These are phyloP conservation scores for Dillenia suffruticosa DNA, from an alignment of 164 flowering plant genomes.

Conservation along the genomic window DNA sequence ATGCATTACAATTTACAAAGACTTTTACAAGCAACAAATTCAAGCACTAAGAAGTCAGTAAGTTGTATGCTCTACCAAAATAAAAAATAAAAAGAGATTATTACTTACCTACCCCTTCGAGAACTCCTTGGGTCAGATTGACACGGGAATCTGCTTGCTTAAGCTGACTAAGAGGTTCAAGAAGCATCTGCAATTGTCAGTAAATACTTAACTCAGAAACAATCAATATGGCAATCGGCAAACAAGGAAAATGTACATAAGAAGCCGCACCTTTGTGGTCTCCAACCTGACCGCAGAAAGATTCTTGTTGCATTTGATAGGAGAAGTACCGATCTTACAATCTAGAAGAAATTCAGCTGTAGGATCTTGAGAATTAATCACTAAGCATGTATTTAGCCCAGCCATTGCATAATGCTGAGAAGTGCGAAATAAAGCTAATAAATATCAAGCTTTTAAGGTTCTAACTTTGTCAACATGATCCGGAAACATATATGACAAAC, in stretches of 20 bases:
- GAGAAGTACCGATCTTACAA: conserved; percentile 75
- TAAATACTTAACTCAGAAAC: not conserved
- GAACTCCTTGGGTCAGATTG: conserved; percentile 85
- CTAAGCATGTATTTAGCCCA: conserved; percentile 78
- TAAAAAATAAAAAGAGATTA: conserved; percentile 5
- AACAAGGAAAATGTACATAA: not conserved
- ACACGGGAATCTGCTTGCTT: conserved; percentile 82
- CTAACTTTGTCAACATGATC: no score
- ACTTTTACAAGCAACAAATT: conserved; percentile 5
- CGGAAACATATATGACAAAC: no score
- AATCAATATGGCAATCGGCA: conserved; percentile 8
- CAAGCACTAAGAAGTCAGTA: not conserved
- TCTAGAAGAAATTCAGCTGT: conserved; percentile 73
- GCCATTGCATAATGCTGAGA: conserved; percentile 70
- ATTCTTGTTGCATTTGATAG: conserved; percentile 40
- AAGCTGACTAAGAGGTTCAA: conserved; percentile 73
- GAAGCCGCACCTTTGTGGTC: conserved; percentile 62
- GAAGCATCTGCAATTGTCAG: conserved; percentile 66
- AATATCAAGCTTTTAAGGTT: not conserved
- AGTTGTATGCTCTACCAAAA: not conserved
- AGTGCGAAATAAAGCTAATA: conserved; percentile 6
- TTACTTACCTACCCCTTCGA: conserved; percentile 92
- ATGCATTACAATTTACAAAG: conserved; percentile 11
- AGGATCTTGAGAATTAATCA: conserved; percentile 82
- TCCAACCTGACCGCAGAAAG: conserved; percentile 82